phyloP scores from a whole-genome alignment of 2,329 filamentous ascomycete species.

The Pseudogymnoascus sp. region DNA sequence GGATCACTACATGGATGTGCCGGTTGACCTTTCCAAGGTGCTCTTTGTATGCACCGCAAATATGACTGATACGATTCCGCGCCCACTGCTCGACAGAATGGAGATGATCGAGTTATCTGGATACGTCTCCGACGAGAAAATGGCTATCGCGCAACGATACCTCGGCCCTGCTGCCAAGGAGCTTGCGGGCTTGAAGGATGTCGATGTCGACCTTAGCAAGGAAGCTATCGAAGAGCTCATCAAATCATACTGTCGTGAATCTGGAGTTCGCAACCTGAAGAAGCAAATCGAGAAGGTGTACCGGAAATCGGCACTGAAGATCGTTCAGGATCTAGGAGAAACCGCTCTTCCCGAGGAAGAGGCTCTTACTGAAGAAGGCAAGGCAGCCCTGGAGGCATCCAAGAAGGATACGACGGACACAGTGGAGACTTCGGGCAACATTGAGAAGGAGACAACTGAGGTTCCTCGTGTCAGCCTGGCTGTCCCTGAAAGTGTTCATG shows the following conservation, averaged over 20 bases:
- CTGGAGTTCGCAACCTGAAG: constrained; percentile 93
- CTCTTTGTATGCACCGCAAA: constrained; percentile 98
- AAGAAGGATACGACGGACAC: constrained; percentile 56
- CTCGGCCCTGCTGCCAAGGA: constrained; percentile 92
- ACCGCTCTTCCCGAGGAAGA: constrained; percentile 71
- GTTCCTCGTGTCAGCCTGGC: constrained; percentile 66
- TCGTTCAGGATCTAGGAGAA: constrained; percentile 89
- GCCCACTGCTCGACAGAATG: constrained; percentile 91
- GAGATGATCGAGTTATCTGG: constrained; percentile 94
- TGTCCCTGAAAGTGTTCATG: constrained; percentile 79
- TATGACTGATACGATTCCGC: constrained; percentile 95
- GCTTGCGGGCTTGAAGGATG: constrained; percentile 79
- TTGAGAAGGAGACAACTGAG: constrained; percentile 52
- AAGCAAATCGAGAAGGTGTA: constrained; percentile 99
- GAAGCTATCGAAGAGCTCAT: constrained; percentile 93
- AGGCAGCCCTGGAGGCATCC: constrained; percentile 62
- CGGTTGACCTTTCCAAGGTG: constrained; percentile 93
- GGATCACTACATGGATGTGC: constrained; percentile 97
- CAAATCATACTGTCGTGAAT: constrained; percentile 97
- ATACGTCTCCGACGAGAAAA: constrained; percentile 97
- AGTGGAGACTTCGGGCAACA: constrained; percentile 48
- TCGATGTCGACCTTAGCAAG: constrained; percentile 77
- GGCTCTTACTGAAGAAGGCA: constrained; percentile 77
- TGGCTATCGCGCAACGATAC: constrained; percentile 92
- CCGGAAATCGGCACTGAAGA: constrained; percentile 92